Evolutionary conservation across 2,329 filamentous ascomycete species (phyloP), one percentile per base, ranked within the genome.

Genomic region (Stagonosporopsis chrysanthemi): DNA sequence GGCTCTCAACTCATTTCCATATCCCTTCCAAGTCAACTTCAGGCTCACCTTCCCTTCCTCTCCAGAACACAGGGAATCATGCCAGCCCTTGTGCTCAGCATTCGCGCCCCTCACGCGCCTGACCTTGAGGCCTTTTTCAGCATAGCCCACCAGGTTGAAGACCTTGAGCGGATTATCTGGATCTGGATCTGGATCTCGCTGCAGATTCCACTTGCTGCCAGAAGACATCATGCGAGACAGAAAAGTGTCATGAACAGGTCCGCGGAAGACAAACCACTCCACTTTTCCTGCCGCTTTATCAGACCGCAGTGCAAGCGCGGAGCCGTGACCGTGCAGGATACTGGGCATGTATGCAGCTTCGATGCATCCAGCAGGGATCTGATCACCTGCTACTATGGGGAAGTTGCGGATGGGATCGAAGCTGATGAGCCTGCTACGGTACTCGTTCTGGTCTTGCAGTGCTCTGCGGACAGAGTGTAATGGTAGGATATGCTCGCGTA

Each of bases 31-130:
- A 2, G 57, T 45, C 7, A 65, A 28, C 4, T 35, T 48, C 8
- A 64, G 6, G 8, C 26, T 56, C 23, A 45, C 28, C 78, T 78
- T 11, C 76, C 78, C 28, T 80, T 78, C 48, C 73, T 72, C 54
- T 11, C 64, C 67, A 14, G 31, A 35, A 31, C 39, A 26, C 46
- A 72, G 26, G 1, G 54, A 55, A 7, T 56, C 57, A 22, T 55
- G 62, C 65, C 67, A 70, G 5, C 45, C 52, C 12, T 47, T 63
- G 46, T 70, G 64, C 52, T 72, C 70, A 1, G 23, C 35, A 43
- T 65, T 51, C 12, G 60, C 57, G 0, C 52, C 57, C 31, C 51
- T 46, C 1, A 53, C 57, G 28, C 33, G 53, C 22, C 57, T 46
- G 9, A 24, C 45, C 6, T 22, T 26, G 17, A 52, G 38, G 1